phyloP scores from a whole-genome alignment of 2,329 filamentous ascomycete genomes.

The Simplicillium aogashimaense region DNA sequence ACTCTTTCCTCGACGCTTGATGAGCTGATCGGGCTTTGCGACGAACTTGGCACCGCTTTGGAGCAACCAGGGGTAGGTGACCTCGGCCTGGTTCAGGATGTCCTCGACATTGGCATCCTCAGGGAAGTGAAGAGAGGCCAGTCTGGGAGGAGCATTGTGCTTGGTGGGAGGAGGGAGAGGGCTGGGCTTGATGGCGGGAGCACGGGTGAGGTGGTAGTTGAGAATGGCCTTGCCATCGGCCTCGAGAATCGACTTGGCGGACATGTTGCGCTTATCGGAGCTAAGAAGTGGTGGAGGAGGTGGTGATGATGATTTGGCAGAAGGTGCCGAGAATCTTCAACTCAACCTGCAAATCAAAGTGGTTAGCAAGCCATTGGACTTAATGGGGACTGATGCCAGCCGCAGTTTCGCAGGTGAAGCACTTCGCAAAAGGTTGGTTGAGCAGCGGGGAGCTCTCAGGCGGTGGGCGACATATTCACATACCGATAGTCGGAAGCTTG shows the following conservation, averaged over 20 bases:
- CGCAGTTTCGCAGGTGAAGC: too few relatives aligned
- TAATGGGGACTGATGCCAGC: too few relatives aligned
- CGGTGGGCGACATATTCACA: too few relatives aligned
- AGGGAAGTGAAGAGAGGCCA: constrained; percentile 87
- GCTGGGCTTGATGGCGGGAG: constrained; percentile 94
- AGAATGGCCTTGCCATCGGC: constrained; percentile 99
- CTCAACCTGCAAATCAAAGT: too few relatives aligned
- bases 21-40: constrained; percentile 98
- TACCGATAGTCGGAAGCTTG: too few relatives aligned
- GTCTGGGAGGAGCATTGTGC: constrained; percentile 87
- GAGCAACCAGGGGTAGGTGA: constrained; percentile 93
- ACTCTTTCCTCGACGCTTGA: constrained; percentile 99
- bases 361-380: too few relatives aligned
- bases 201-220: constrained; percentile 99
- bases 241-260: constrained; percentile 89
- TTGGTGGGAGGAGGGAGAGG: constrained; percentile 74
- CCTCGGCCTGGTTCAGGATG: constrained; percentile 90
- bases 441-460: too few relatives aligned
- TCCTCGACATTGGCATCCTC: constrained; percentile 75
- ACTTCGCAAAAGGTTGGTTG: too few relatives aligned
- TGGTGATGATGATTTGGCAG: too few relatives aligned
- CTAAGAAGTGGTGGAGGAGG: too few relatives aligned
- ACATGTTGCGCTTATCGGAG: constrained; percentile 19
- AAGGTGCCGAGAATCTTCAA: too few relatives aligned
- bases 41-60: constrained; percentile 81